Percentiles rank a stretch among this genome's conserved stretches.
These are phyloP conservation scores for Rhododendron kiyosumense DNA, from an alignment of 148 eudicot species.

Conservation along the genomic window DNA sequence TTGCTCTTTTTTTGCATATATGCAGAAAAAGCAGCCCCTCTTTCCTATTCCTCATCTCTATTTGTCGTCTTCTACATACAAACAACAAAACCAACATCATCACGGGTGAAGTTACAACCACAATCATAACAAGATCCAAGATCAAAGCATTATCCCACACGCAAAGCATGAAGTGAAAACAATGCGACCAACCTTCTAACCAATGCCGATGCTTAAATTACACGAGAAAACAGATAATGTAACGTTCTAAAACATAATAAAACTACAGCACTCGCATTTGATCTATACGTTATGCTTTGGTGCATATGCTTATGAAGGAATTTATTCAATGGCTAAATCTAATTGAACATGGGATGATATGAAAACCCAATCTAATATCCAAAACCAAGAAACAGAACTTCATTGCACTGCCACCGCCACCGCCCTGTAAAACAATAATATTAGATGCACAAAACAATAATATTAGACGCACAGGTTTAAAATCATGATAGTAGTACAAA, in stretches of 20 bases:
- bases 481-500: slow-evolving; percentile 49
- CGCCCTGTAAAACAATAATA: not conserved
- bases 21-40: not conserved
- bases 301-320: not conserved
- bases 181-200: not conserved
- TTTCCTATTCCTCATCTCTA: not conserved
- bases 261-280: not conserved
- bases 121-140: not conserved
- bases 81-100: not conserved
- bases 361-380: not conserved
- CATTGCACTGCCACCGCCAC: not conserved
- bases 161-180: not conserved
- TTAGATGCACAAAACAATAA: not conserved
- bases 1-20: not conserved
- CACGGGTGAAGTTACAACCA: not conserved
- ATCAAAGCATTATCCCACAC: not conserved
- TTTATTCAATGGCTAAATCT: not conserved
- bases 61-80: not conserved
- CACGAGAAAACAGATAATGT: not conserved
- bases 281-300: not conserved
- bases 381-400: not conserved
- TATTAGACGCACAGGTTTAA: not conserved
- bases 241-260: not conserved
- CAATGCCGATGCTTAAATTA: not conserved
- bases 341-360: slow-evolving; percentile 1